These are phyloP conservation scores for Penicillium cinerascens DNA, from an alignment of 495 filamentous ascomycete species.

Conservation along the genomic window DNA sequence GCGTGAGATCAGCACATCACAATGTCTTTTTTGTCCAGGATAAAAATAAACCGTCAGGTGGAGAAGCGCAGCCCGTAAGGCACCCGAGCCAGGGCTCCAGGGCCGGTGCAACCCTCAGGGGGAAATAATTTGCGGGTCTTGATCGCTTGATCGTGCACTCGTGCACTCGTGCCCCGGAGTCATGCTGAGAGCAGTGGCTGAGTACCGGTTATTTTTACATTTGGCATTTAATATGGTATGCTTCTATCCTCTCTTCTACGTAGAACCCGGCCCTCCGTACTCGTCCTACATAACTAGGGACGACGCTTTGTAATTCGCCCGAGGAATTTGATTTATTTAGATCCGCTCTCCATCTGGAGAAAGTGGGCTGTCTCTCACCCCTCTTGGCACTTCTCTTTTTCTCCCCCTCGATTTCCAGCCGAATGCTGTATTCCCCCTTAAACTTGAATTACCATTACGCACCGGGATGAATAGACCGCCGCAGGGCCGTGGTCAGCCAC, in stretches of 20 bases:
- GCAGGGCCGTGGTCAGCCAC: conserved; percentile 44
- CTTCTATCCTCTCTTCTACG: neutral
- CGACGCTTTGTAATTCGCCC: neutral
- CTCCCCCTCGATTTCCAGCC: neutral
- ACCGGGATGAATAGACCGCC: conserved; percentile 38
- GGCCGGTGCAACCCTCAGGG: neutral
- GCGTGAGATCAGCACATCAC: neutral
- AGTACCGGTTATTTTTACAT: neutral
- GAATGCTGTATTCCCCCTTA: neutral
- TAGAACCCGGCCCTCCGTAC: too few relatives aligned
- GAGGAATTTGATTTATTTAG: neutral
- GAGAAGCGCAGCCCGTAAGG: neutral
- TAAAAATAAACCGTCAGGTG: neutral
- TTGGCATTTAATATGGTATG: neutral
- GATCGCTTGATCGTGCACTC: neutral
- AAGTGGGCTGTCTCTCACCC: neutral
- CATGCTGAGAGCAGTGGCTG: neutral
- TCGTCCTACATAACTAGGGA: too few relatives aligned
- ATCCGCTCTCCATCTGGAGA: neutral
- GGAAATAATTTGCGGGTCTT: conserved; percentile 4
- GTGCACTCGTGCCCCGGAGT: neutral
- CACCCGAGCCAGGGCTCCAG: neutral
- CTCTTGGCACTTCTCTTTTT: neutral
- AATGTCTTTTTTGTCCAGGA: neutral
- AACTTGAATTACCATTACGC: neutral